Evolutionary conservation across 306 rosid species (phyloP).

Genomic region (Calophaca sinica): DNA sequence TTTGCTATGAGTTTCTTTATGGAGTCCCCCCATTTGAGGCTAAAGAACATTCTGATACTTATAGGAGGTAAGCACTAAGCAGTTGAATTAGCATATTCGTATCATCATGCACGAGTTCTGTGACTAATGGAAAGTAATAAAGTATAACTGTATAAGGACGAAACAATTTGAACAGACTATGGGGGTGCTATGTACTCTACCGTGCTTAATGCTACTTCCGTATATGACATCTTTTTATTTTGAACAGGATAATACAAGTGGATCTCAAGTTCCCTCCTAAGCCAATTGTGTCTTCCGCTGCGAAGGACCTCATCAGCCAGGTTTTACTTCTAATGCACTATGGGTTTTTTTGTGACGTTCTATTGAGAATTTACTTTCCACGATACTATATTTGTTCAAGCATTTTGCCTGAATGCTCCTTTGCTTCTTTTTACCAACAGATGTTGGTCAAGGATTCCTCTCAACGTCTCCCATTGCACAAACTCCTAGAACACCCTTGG

Average conservation of each 20-base stretch:
- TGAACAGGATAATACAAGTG: slow-evolving; percentile 85
- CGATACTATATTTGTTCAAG: slow-evolving; percentile 9
- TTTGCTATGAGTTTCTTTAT: slow-evolving; percentile 96
- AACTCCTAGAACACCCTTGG: slow-evolving; percentile 97
- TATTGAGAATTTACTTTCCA: slow-evolving; percentile 1
- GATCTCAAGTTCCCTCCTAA: slow-evolving; percentile 94
- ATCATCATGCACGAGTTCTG: too few relatives aligned
- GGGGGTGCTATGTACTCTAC: background rate
- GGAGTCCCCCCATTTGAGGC: slow-evolving; percentile 99
- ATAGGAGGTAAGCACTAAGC: slow-evolving; percentile 71
- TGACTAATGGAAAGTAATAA: background rate
- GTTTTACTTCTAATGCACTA: slow-evolving; percentile 42
- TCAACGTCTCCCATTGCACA: slow-evolving; percentile 85
- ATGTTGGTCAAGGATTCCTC: slow-evolving; percentile 94
- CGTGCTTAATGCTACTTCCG: background rate
- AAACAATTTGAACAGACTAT: background rate
- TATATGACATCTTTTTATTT: background rate
- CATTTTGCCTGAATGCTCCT: slow-evolving; percentile 18
- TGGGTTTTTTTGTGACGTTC: background rate
- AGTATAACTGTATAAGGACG: background rate
- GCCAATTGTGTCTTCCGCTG: slow-evolving; percentile 89
- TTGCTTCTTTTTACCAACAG: slow-evolving; percentile 48
- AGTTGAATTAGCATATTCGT: slow-evolving; percentile 15
- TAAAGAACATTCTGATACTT: slow-evolving; percentile 96
- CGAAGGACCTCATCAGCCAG: slow-evolving; percentile 97